These are phyloP conservation scores for Wickerhamomyces chambardii DNA, from an alignment of 805 yeast genomes.

Conservation along the genomic window DNA sequence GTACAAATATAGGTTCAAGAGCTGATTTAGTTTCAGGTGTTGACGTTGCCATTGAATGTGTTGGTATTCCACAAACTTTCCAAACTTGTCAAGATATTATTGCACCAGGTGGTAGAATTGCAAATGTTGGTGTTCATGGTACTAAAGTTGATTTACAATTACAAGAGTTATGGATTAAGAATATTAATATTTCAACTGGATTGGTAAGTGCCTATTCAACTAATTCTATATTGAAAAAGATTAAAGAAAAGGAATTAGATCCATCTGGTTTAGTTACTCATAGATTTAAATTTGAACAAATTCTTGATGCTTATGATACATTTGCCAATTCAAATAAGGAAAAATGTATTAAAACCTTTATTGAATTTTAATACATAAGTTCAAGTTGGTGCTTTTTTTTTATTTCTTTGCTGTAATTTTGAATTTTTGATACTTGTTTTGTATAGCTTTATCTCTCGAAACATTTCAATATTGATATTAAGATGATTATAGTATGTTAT, in stretches of 20 bases:
- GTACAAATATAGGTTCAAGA: conserved; percentile 12
- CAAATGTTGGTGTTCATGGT: conserved; percentile 55
- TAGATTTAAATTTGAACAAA: conserved; percentile 43
- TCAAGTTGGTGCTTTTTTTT: too few relatives aligned
- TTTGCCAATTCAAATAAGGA: conserved; percentile 42
- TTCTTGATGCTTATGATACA: conserved; percentile 53
- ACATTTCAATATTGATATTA: too few relatives aligned
- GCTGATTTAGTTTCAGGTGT: conserved; percentile 34
- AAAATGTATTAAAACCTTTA: conserved; percentile 42
- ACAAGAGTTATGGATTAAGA: conserved; percentile 37
- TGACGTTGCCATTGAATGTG: conserved; percentile 56
- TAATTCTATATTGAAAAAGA: conserved; percentile 24
- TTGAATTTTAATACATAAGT: conserved; percentile 11
- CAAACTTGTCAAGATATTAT: conserved; percentile 47
- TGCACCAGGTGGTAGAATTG: conserved; percentile 52
- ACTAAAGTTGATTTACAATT: conserved; percentile 28
- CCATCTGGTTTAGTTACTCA: conserved; percentile 50
- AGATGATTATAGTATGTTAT: too few relatives aligned
- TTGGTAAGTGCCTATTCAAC: conserved; percentile 40
- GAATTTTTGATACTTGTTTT: too few relatives aligned
- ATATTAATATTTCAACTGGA: conserved; percentile 36
- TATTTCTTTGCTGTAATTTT: too few relatives aligned
- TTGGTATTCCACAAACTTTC: conserved; percentile 56
- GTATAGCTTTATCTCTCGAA: too few relatives aligned
- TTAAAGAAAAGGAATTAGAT: conserved; percentile 24